Base-by-base conservation (phyloP, 1,139 yeast species). In the Yamadazyma membranifaciens region DNA sequence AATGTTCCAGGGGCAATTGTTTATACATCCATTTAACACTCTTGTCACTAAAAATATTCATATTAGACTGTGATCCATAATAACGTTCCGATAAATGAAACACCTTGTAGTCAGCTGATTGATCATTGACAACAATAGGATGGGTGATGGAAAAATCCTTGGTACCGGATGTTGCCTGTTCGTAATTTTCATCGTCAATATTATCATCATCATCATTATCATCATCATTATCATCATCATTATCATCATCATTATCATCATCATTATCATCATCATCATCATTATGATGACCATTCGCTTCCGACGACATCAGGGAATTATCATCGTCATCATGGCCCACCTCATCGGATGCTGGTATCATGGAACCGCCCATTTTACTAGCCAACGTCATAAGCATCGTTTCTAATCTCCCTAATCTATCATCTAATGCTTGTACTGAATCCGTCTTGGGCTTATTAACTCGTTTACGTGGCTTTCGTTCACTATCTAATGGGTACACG, bases 11-110 rank as follows among this genome's bases (percentile, higher is more conserved):
- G 6, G 52, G 52, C n/a, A 46, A 17, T 26, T 46, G 42, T n/a
- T 36, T 24, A 11, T 24, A 26, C 7, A 49, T 46, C 57, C 56
- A 59, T 28, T 50, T 45, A 27, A 48, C 15, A 28, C 57, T 50
- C 27, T 47, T 52, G 4, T 51, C 52, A 6, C 56, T 49, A 30
- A 57, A 46, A 3, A 54, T 47, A 39, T 45, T 50, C 38, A 48
- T 51, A 14, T 41, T 41, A 2, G 51, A 50, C 38, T 56, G 60
- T 9, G 52, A 45, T 2, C 60, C 60, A 36, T 46, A 52, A 33
- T 44, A 52, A 31, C 49, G 38, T 16, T 44, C 48, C 6, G 41
- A 37, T 7, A 45, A 11, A 22, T 41, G 38, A 31, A 44, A 41
- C 2, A 33, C 22, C n/a, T 27, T 36, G 12, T 30, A 14, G 2